A percentile compares a stretch with the other conserved stretches of the same genome.
These are phyloP conservation scores for Kalmusia sp. DNA, from an alignment of 2,329 filamentous ascomycete species.

Conservation along the genomic window DNA sequence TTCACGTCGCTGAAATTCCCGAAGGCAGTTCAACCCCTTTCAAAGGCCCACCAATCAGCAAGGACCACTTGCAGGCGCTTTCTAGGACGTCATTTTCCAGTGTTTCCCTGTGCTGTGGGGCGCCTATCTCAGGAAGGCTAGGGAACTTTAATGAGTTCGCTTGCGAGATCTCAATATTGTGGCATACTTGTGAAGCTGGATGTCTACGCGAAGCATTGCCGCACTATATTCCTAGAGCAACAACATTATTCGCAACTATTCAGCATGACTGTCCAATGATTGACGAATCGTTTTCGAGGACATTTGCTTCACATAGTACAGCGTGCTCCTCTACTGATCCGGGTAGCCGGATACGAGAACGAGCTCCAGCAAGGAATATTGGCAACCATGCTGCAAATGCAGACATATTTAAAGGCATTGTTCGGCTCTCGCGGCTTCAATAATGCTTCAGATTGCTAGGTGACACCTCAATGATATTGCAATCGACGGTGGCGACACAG, in stretches of 20 bases:
- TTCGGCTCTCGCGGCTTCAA: not conserved
- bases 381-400: too few species aligned
- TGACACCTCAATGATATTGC: not conserved
- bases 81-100: not conserved
- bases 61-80: not conserved
- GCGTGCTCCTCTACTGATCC: too few species aligned
- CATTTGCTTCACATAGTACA: too few species aligned
- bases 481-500: conserved; percentile 1
- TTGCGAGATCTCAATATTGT: not conserved
- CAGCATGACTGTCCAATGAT: not conserved
- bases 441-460: too few species aligned
- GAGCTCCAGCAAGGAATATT: too few species aligned
- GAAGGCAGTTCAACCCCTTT: not conserved
- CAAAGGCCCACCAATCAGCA: not conserved
- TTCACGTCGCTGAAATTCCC: not conserved
- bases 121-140: conserved; percentile 3
- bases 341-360: too few species aligned
- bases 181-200: not conserved
- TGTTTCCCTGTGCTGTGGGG: not conserved
- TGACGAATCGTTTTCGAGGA: too few species aligned
- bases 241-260: not conserved
- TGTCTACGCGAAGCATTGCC: not conserved
- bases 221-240: not conserved
- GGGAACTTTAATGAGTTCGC: not conserved
- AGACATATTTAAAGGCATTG: too few species aligned